Percentiles rank a stretch among this genome's conserved stretches.
Conservation (phyloP, 2,329 filamentous ascomycete species). For the Talaromyces sp. region DNA sequence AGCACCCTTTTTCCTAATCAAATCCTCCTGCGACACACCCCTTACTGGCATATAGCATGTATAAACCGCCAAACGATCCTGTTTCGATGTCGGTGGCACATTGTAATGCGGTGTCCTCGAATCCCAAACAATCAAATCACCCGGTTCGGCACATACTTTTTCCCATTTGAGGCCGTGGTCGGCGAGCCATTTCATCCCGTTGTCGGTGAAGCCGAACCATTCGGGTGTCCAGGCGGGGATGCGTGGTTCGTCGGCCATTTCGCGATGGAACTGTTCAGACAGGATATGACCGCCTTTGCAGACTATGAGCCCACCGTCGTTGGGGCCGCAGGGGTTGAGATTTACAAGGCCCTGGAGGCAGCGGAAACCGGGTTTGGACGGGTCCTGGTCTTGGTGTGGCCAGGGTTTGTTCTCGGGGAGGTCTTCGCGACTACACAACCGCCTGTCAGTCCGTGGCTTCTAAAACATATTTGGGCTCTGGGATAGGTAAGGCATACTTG, state of each 20-base stretch:
- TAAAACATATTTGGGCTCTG: neutral
- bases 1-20: conserved; percentile 33
- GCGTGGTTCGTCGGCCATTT: conserved; percentile 22
- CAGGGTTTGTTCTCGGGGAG: conserved; percentile 31
- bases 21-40: conserved; percentile 34
- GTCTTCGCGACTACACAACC: conserved; percentile 29
- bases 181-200: conserved; percentile 44
- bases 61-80: conserved; percentile 37
- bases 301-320: conserved; percentile 46
- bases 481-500: conserved; percentile 16
- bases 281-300: conserved; percentile 40
- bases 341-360: conserved; percentile 44
- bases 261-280: conserved; percentile 41
- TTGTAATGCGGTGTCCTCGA: conserved; percentile 48
- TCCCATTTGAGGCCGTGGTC: conserved; percentile 36
- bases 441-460: neutral
- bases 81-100: conserved; percentile 32
- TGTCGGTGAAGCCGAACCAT: conserved; percentile 42
- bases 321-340: conserved; percentile 39
- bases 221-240: conserved; percentile 23
- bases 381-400: conserved; percentile 45
- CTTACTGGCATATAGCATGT: conserved; percentile 34
- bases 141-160: conserved; percentile 43
- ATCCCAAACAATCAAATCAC: conserved; percentile 48
- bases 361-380: conserved; percentile 33